Evolutionary conservation across 352 stramenopile species (phyloP), one percentile per base, ranked within the genome.

Genomic region (Phytophthora rubi): DNA sequence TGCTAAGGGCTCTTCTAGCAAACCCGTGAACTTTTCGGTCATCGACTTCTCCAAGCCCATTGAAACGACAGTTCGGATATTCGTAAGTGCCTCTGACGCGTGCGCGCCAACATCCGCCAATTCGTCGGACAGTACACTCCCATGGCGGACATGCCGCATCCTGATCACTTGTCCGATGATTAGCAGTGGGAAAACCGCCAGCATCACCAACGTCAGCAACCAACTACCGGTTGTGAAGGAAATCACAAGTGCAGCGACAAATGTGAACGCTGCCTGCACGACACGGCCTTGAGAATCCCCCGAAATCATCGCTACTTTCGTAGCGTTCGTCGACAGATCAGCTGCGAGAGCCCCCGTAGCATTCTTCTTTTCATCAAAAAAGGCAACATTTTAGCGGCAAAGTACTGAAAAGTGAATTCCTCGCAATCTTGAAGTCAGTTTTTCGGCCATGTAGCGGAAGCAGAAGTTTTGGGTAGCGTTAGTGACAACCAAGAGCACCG

Each of bases 291-390:
- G 79, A 15, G 79, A 83, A 37, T 90, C 82, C 5, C 82, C 82
- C 0, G 76, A 77, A 42, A 90, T 59, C 32, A 81, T 62, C 4
- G 75, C 73, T 0, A 83, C 77, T 55, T 89, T 73, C 6, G 78
- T 81, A 15, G 84, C 75, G 54, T 84, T 71, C 8, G 75, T 86
- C n/a, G 80, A 77, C 28, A 92, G 62, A 53, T 89, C 78, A 3
- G 77, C 79, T 2, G 72, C 70, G n/a, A 82, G 65, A 6, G 77
- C 73, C 30, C 89, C 88, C 8, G 81, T 80, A 13, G 77, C 80
- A 63, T 93, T 89, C 8, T 77, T 62, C 39, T 79, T 65, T n/a
- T 82, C 67, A 55, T 97, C 89, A 62, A 95, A 96, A 65, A 86
- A 97, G 0, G 65, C 81, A 9, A 93, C 68, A 15, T 80, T 71